A percentile compares a stretch with the other conserved stretches of the same genome.
Evolutionary conservation across 177 flowering plant species (phyloP).

Genomic region (Vitis hybrid): DNA sequence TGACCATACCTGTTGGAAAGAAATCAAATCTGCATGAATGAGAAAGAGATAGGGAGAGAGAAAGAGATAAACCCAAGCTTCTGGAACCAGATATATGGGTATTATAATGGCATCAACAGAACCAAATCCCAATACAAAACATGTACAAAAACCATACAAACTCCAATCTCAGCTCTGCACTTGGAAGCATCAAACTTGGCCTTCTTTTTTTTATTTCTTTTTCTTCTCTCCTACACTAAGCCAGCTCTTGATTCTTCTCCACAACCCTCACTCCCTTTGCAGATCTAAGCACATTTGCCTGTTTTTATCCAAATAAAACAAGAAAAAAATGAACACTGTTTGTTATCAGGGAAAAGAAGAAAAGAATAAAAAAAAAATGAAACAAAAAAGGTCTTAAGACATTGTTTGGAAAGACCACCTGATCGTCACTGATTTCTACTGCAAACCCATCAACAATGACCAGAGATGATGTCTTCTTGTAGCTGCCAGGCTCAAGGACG

Average conservation of each 20-base stretch:
- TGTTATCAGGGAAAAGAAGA: not conserved
- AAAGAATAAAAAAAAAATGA: not conserved
- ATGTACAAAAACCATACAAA: not conserved
- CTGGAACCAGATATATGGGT: no score
- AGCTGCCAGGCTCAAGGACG: conserved; percentile 51
- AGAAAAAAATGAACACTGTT: not conserved
- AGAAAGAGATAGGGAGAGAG: no score
- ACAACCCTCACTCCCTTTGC: conserved; percentile 74
- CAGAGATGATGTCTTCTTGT: conserved; percentile 68
- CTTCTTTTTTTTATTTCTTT: no score
- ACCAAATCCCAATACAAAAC: not conserved
- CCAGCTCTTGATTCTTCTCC: conserved; percentile 83
- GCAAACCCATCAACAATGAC: conserved; percentile 84
- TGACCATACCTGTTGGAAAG: no score
- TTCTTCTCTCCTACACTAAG: conserved; percentile 16
- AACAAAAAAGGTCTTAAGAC: not conserved
- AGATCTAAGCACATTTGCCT: conserved; percentile 89
- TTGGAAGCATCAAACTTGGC: not conserved
- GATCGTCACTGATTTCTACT: conserved; percentile 68
- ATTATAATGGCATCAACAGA: not conserved
- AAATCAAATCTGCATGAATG: no score
- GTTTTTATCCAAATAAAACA: conserved; percentile 5
- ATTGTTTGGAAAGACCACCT: conserved; percentile 37
- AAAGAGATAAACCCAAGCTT: no score
- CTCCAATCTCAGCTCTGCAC: not conserved